phyloP scores from a whole-genome alignment of 1,284 basidiomycete species.

The Trichosporon sp. region DNA sequence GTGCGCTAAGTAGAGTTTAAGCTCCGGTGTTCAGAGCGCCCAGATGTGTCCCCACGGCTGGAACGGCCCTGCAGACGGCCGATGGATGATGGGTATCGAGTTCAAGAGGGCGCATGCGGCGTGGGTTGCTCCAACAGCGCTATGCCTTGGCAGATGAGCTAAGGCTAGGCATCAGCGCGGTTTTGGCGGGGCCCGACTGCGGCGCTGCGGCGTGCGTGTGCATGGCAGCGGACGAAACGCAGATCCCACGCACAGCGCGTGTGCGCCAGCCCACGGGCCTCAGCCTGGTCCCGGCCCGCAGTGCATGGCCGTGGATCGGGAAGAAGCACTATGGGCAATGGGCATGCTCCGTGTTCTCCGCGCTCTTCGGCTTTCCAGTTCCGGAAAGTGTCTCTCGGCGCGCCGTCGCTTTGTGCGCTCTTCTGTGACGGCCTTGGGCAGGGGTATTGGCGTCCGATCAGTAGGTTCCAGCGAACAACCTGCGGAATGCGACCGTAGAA shows the following conservation, averaged over 20 bases:
- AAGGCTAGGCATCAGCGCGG: not conserved
- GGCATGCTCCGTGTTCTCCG: not conserved
- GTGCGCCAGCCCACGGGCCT: not conserved
- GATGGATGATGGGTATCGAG: not conserved
- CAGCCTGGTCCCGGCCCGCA: not conserved
- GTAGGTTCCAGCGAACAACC: slow-evolving; percentile 1
- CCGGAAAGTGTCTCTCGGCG: not conserved
- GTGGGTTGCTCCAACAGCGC: slow-evolving; percentile 6
- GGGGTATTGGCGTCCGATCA: not conserved
- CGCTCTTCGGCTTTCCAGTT: not conserved
- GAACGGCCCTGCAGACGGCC: not conserved
- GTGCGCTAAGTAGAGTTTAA: slow-evolving; percentile 1
- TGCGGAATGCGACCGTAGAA: not conserved
- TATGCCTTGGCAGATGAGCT: not conserved
- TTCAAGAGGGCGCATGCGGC: not conserved
- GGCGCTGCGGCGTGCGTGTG: not conserved
- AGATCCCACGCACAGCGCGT: not conserved
- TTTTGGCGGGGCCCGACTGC: too few species aligned
- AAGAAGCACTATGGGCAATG: too few species aligned
- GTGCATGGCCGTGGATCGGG: not conserved
- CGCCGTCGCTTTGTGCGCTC: not conserved
- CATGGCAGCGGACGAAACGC: not conserved
- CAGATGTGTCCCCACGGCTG: not conserved
- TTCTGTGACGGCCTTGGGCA: not conserved
- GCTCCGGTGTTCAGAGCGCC: not conserved